These are phyloP conservation scores for Alectoria sarmentosa DNA, from an alignment of 495 filamentous ascomycete genomes.

Conservation along the genomic window DNA sequence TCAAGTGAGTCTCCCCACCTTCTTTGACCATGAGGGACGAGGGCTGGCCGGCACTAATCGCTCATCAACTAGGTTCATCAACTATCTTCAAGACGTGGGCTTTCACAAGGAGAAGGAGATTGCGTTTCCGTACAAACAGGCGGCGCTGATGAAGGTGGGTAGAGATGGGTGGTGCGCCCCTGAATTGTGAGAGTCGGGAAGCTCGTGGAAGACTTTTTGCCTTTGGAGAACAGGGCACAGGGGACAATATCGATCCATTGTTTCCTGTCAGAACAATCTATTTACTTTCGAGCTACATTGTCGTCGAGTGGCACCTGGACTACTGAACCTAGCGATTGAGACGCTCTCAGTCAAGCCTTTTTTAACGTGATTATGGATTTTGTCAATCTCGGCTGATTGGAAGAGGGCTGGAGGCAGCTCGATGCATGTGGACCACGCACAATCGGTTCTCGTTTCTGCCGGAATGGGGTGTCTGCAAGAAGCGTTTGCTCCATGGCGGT, in stretches of 20 bases:
- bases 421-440: not conserved
- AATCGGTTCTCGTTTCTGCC: not conserved
- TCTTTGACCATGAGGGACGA: not conserved
- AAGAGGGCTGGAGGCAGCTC: too few relatives aligned
- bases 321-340: too few relatives aligned
- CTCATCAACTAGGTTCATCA: slow-evolving; percentile 55
- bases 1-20: slow-evolving; percentile 53
- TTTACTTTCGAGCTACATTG: too few relatives aligned
- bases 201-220: too few relatives aligned
- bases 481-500: not conserved
- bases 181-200: slow-evolving; percentile 54
- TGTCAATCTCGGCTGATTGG: too few relatives aligned
- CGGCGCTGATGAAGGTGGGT: slow-evolving; percentile 75
- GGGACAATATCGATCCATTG: too few relatives aligned
- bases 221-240: too few relatives aligned
- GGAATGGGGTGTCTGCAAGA: not conserved
- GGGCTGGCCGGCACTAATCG: not conserved
- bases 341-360: too few relatives aligned
- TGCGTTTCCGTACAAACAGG: slow-evolving; percentile 86
- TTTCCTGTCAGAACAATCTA: too few relatives aligned
- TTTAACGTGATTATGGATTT: too few relatives aligned
- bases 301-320: too few relatives aligned
- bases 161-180: slow-evolving; percentile 81
- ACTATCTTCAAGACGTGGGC: slow-evolving; percentile 64
- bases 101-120: slow-evolving; percentile 88